Percentiles rank a stretch among this genome's conserved stretches.
These are phyloP conservation scores for Tuber melanosporum DNA, from an alignment of 495 filamentous ascomycete species.

Conservation along the genomic window DNA sequence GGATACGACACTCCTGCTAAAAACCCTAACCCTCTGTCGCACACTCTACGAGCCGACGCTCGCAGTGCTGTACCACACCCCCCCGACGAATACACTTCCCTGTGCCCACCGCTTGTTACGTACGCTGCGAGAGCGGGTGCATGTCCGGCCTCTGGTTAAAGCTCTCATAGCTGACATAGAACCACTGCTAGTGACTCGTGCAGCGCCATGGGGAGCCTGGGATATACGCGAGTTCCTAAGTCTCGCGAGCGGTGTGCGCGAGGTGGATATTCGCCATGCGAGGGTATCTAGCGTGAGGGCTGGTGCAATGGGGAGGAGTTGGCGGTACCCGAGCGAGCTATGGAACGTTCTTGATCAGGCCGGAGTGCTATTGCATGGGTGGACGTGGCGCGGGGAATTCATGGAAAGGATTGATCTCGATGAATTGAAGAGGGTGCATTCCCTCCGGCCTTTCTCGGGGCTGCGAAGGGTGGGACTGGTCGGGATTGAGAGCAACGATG, in stretches of 20 bases:
- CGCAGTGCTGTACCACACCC: conserved; percentile 20
- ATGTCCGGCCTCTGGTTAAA: conserved; percentile 28
- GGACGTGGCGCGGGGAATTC: conserved; percentile 24
- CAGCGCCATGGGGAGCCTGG: conserved; percentile 8
- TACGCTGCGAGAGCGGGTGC: conserved; percentile 11
- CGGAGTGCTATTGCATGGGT: not conserved
- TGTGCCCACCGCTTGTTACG: conserved; percentile 18
- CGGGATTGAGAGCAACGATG: conserved; percentile 16
- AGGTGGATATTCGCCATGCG: conserved; percentile 17
- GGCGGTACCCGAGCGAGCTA: conserved; percentile 31
- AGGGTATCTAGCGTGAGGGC: not conserved
- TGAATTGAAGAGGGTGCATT: conserved; percentile 11
- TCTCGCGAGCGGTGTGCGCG: conserved; percentile 11
- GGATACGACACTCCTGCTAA: conserved; percentile 25
- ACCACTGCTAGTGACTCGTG: conserved; percentile 23
- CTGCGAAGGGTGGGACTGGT: conserved; percentile 18
- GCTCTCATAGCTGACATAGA: conserved; percentile 19
- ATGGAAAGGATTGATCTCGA: conserved; percentile 10
- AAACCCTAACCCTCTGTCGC: conserved; percentile 28
- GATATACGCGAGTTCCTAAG: conserved; percentile 27
- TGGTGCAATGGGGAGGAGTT: not conserved
- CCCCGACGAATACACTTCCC: conserved; percentile 13
- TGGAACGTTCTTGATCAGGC: conserved; percentile 36
- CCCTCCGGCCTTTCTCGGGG: conserved; percentile 11
- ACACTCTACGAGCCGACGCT: conserved; percentile 32